Evolutionary conservation across 306 rosid species (phyloP).

Genomic region (Benincasa hispida): DNA sequence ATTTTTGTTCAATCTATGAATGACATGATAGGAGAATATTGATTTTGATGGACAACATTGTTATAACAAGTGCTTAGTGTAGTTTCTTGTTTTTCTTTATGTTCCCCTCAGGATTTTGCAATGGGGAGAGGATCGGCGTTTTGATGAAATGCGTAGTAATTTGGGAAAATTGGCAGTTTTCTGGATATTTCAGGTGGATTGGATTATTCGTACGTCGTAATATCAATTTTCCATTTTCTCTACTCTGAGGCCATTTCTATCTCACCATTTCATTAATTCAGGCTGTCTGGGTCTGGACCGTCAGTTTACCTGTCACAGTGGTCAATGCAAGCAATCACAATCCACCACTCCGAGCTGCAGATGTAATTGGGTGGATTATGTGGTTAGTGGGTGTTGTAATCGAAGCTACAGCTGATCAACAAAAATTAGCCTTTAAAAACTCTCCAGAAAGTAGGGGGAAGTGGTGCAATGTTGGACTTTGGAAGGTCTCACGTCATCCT

Average conservation of each 20-base stretch:
- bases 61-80: neutral
- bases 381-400: slow-evolving; percentile 61
- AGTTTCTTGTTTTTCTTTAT: slow-evolving; percentile 5
- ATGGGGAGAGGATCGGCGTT: slow-evolving; percentile 94
- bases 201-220: neutral
- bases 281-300: slow-evolving; percentile 99
- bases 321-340: slow-evolving; percentile 64
- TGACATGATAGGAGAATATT: neutral
- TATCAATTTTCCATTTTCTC: neutral
- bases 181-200: slow-evolving; percentile 87
- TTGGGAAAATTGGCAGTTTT: slow-evolving; percentile 67
- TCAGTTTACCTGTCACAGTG: slow-evolving; percentile 80
- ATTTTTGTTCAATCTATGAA: neutral
- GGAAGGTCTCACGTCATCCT: slow-evolving; percentile 95
- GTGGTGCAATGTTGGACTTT: slow-evolving; percentile 82
- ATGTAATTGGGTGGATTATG: slow-evolving; percentile 73
- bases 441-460: slow-evolving; percentile 53
- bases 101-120: slow-evolving; percentile 55
- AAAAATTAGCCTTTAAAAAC: slow-evolving; percentile 55
- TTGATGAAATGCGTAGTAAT: slow-evolving; percentile 79
- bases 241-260: neutral
- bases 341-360: slow-evolving; percentile 48
- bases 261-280: slow-evolving; percentile 16
- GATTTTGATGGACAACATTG: neutral
- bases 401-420: slow-evolving; percentile 88